Evolutionary conservation across 441 rosid species (phyloP).

Genomic region (Gossypium trilobum): DNA sequence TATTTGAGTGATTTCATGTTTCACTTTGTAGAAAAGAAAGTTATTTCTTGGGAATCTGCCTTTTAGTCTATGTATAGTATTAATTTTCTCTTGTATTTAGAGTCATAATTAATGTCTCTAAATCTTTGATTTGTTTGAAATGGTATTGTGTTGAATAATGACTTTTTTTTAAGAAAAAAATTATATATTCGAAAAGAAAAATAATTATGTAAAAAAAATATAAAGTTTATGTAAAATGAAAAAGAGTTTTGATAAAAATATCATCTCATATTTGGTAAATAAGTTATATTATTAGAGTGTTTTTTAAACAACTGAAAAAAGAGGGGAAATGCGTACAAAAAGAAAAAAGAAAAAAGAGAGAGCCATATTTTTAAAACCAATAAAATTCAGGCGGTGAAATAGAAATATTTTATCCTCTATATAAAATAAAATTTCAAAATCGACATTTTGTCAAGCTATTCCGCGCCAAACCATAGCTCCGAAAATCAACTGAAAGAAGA

Average conservation of each 20-base stretch:
- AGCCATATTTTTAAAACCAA: too few species aligned
- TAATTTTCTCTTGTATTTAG: constrained; percentile 3
- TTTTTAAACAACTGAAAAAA: too few species aligned
- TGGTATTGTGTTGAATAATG: not conserved
- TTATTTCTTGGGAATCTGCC: not conserved
- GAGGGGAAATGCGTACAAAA: too few species aligned
- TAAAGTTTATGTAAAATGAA: too few species aligned
- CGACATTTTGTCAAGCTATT: constrained; percentile 5
- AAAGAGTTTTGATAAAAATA: too few species aligned
- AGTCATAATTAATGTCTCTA: not conserved
- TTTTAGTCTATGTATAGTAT: not conserved
- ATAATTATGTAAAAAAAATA: too few species aligned
- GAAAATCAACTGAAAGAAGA: constrained; percentile 12
- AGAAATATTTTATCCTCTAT: not conserved
- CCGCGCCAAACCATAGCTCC: constrained; percentile 26
- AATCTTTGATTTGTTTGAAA: not conserved
- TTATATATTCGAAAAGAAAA: too few species aligned
- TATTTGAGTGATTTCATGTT: not conserved
- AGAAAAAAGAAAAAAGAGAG: too few species aligned
- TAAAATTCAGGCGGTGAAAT: too few species aligned
- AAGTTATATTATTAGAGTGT: too few species aligned
- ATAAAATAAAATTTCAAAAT: not conserved
- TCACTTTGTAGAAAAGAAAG: not conserved
- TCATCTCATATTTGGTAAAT: too few species aligned
- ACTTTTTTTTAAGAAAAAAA: too few species aligned